phyloP scores from a whole-genome alignment of 495 filamentous ascomycete genomes.

The Evernia prunastri region DNA sequence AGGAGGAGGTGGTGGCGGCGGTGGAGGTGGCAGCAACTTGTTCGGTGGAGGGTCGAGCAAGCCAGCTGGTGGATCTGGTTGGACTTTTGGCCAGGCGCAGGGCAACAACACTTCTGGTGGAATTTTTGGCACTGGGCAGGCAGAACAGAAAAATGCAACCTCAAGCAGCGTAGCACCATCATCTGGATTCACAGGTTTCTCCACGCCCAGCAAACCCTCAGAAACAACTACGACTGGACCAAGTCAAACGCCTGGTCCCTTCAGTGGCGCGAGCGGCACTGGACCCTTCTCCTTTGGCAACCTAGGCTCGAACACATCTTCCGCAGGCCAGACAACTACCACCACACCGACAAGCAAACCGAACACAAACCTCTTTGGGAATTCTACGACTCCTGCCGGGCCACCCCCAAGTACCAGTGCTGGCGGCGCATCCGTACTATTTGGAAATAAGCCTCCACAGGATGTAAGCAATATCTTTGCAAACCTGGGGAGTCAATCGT shows the following conservation, averaged over 20 bases:
- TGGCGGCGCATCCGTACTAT: conserved; percentile 11
- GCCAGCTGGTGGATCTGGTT: conserved; percentile 9
- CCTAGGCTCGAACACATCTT: conserved; percentile 18
- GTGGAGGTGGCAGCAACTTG: conserved; percentile 9
- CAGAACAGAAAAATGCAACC: conserved; percentile 26
- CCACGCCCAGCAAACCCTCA: conserved; percentile 38
- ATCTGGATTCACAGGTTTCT: conserved; percentile 30
- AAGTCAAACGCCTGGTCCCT: conserved; percentile 40
- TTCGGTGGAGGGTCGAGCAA: conserved; percentile 20
- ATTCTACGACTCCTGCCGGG: conserved; percentile 38
- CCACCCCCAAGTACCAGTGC: conserved; percentile 29
- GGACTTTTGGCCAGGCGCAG: conserved; percentile 16
- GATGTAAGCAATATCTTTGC: conserved; percentile 13
- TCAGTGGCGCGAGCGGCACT: conserved; percentile 37
- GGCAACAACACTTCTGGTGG: conserved; percentile 25
- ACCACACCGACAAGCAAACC: conserved; percentile 29
- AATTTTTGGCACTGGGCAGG: conserved; percentile 40
- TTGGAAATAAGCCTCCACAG: conserved; percentile 15
- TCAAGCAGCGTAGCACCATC: conserved; percentile 28
- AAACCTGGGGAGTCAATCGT: background rate
- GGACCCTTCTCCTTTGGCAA: conserved; percentile 18
- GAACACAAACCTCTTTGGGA: conserved; percentile 16
- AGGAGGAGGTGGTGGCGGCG: conserved; percentile 7
- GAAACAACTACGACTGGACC: conserved; percentile 35
- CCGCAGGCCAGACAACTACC: conserved; percentile 15